Evolutionary conservation across 2,329 filamentous ascomycete species (phyloP), one percentile per base, ranked within the genome.

Genomic region (Aspergillus intermedius): DNA sequence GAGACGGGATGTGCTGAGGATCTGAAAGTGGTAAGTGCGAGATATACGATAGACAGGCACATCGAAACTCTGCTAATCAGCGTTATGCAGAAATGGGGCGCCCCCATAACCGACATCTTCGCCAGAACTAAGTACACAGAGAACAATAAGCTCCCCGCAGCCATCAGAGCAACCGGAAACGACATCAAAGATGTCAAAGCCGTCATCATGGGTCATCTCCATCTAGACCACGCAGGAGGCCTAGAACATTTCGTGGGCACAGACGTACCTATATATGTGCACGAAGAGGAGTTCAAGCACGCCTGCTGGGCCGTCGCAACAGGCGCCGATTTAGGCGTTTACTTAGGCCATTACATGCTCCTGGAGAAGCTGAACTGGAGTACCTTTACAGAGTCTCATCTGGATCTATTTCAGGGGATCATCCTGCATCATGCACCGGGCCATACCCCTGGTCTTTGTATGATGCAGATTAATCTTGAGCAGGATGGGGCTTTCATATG

Each of bases 171-270:
- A 19, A 50, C 50, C 2, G 50, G 50, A 3, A 28, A 53, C 23
- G 41, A 40, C 3, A 40, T 53, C 9, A 45, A 50, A 7, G 50
- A 50, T 23, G 41, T 53, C 10, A 48, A 46, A 19, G 49, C 47
- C 30, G 45, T 53, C 7, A 49, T 49, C 5, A 54, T 50, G 22
- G 52, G 52, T 2, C 48, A 54, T 45, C 21, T 54, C n/a, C 52
- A 51, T 32, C 21, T 49, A 6, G 49, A 52, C 6, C 52, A 54
- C 32, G 49, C 49, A 0, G 52, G 52, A 1, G 50, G 50, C 1
- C 19, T 53, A 6, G 45, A 53, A n/a, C 42, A 50, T 19, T 53
- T 53, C 21, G 9, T 41, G 5, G 41, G 37, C 13, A 48, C 13
- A n/a, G 50, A 46, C 13, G 50, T 50, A 8, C 48, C 50, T 15